Evolutionary conservation across 371 early-diverging fungal species (phyloP), one percentile per base, ranked within the genome.

Genomic region (Batkoa obscura): DNA sequence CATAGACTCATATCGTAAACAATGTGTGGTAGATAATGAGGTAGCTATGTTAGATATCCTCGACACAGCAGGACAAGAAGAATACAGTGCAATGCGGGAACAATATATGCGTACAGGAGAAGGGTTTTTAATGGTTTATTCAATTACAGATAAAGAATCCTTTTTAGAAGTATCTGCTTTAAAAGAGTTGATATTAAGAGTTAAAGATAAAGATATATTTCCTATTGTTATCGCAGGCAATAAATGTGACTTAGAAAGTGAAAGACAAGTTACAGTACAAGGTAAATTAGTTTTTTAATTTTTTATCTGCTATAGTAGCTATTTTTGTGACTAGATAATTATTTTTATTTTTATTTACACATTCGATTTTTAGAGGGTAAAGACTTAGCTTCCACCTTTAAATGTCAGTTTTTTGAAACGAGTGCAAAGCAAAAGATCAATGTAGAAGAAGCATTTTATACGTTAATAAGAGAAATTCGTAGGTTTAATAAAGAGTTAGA

Each of bases 11-110:
- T 93, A 93, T 70, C 78, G 88, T 58, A 89, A 90, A 62, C 83
- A 88, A 62, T 84, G 84, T 62, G 72, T 77, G 17, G 79, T 93
- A 54, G 89, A 93, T 54, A 81, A 79, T 35, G 83, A 86, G 59
- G 76, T 75, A 1, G 86, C 87, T 15, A 62, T 86, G 50, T 71
- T 92, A n/a, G 91, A 92, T 64, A 81, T 92, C 3, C 78, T 90
- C 23, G 93, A 92, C 66, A 90, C 93, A n/a, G 90, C 90, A 1
- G 91, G 93, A 23, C 89, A 89, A 65, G 90, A 90, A 61, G 90
- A 90, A 66, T 88, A 89, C 70, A 79, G 78, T 43, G 59, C 60
- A 2, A 57, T 61, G 58, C 58, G 58, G 3, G 60, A 62, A 42
- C 58, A 64, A 63, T 88, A 88, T 60, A 88, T 88, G 78, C 79